phyloP scores from a whole-genome alignment of 1,284 basidiomycete genomes.

The Athelia psychrophila region DNA sequence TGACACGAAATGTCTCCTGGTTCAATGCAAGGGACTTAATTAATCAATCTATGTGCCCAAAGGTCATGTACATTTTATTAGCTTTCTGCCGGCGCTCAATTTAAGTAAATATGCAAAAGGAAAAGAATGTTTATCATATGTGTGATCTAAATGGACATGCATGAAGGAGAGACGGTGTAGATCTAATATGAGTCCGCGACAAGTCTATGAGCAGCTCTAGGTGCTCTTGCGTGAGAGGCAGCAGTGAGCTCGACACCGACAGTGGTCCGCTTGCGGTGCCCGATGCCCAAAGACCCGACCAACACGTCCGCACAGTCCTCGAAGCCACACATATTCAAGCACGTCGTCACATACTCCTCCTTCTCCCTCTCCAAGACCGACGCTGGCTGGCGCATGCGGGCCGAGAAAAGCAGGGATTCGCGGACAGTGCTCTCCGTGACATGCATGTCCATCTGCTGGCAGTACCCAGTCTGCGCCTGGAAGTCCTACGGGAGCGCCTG shows the following conservation, averaged over 20 bases:
- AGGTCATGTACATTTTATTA: too few relatives aligned
- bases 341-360: constrained; percentile 77
- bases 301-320: constrained; percentile 70
- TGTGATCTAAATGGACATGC: too few relatives aligned
- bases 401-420: constrained; percentile 83
- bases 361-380: constrained; percentile 71
- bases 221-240: too few relatives aligned
- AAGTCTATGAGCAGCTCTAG: too few relatives aligned
- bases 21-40: too few relatives aligned
- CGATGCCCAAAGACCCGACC: constrained; percentile 74
- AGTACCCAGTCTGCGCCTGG: constrained; percentile 56
- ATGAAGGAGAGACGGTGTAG: too few relatives aligned
- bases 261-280: constrained; percentile 77
- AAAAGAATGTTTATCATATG: too few relatives aligned
- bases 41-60: too few relatives aligned
- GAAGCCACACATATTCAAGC: constrained; percentile 78
- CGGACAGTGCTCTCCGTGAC: constrained; percentile 72
- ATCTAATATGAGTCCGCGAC: too few relatives aligned
- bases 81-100: too few relatives aligned
- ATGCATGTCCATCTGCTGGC: constrained; percentile 64
- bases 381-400: constrained; percentile 75
- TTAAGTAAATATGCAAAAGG: too few relatives aligned
- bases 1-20: too few relatives aligned
- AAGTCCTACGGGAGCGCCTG: constrained; percentile 70
- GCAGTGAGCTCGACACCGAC: constrained; percentile 84